Evolutionary conservation across 1,284 basidiomycete genomes (phyloP), one percentile per base, ranked within the genome.

Genomic region (Papiliotrema fonsecae): DNA sequence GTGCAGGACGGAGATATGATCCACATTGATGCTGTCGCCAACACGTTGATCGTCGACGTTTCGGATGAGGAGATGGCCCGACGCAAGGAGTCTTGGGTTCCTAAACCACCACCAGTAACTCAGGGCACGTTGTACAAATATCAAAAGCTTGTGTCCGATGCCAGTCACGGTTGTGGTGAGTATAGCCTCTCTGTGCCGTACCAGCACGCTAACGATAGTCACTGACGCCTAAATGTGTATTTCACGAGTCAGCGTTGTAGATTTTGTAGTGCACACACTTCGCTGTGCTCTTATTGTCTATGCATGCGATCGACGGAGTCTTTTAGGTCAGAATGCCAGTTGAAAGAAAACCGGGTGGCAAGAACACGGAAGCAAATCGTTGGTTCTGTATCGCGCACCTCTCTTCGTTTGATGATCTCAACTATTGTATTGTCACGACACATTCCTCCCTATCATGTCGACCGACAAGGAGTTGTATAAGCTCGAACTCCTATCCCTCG

Each of bases 1-100:
- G 87, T 97, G 35, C 76, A 86, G 65, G 93, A 97, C 64, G 96
- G 93, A 4, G 94, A 98, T 68, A 78, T 79, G 49, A 87, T 93
- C 61, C 67, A 83, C 55, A 87, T 93, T 56, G 87, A 92, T 67
- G 79, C 91, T 6, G 83, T 81, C 61, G 83, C 77, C 45, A 84
- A 89, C 70, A 81, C 81, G 19, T 86, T 98, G 56, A 77, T 84
- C 58, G 87, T 93, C 82, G 75, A 84, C 34, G 87, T 97, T 1
- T 79, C 81, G 42, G 86, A 92, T 42, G 83, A 81, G 37, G 91
- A 93, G 71, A 79, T 92, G 63, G 79, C 77, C 27, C 73, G 77
- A 50, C 82, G 96, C 47, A 81, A 77, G 61, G 77, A 78, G 54
- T 78, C 80, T 57, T 97, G 92, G 92, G 80, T 76, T 45, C 82